phyloP scores from a whole-genome alignment of 1,139 yeast genomes.

The Yamadazyma kanchanaburiensis region DNA sequence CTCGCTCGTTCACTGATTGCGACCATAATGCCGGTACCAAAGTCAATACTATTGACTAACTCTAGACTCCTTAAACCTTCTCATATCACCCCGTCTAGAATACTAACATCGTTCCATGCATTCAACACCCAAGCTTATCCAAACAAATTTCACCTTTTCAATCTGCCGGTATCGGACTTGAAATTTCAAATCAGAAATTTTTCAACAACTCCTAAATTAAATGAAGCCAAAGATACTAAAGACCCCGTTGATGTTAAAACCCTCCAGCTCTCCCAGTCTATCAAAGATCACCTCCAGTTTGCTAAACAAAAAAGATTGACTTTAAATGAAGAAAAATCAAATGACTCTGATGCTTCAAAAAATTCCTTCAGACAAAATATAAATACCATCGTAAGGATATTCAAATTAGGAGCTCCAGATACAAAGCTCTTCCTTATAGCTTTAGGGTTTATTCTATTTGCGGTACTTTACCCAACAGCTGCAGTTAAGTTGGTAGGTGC shows the following conservation, averaged over 20 bases:
- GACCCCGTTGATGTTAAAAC: too few relatives aligned
- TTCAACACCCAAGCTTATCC: too few relatives aligned
- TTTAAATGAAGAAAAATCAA: conserved; percentile 32
- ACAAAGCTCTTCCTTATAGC: conserved; percentile 37
- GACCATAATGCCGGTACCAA: too few relatives aligned
- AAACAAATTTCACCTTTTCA: too few relatives aligned
- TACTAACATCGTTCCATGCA: too few relatives aligned
- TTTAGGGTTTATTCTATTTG: conserved; percentile 40
- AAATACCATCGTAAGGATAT: conserved; percentile 33
- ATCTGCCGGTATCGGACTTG: too few relatives aligned
- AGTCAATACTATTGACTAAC: too few relatives aligned
- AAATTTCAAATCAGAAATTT: too few relatives aligned
- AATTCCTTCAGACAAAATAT: conserved; percentile 33
- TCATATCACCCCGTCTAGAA: too few relatives aligned
- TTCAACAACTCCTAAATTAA: background rate
- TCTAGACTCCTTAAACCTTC: too few relatives aligned
- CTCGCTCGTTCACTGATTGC: too few relatives aligned
- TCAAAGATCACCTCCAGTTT: conserved; percentile 28
- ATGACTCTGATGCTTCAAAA: conserved; percentile 21
- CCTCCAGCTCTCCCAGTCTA: too few relatives aligned
- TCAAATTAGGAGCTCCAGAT: conserved; percentile 41
- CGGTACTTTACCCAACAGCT: conserved; percentile 46
- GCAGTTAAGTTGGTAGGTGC: conserved; percentile 47
- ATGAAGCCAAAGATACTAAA: conserved; percentile 5
- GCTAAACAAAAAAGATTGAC: conserved; percentile 25